A percentile compares a stretch with the other conserved stretches of the same genome.
Conservation (phyloP, 1,284 basidiomycete species). For the Leucoagaricus sp. region DNA sequence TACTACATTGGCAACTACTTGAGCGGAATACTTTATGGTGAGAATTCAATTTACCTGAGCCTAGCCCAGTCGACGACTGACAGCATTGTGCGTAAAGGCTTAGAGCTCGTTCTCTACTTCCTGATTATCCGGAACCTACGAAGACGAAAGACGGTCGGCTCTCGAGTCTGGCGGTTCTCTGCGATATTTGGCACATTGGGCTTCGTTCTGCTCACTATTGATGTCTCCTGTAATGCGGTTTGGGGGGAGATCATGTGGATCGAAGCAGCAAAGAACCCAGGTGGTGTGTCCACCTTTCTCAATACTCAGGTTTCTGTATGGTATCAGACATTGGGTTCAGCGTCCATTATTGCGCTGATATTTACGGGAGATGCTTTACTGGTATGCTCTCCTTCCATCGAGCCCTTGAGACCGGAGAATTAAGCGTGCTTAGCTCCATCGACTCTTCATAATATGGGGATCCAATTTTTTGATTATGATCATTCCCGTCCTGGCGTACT, state of each 20-base stretch:
- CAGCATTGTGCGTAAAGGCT: constrained; percentile 3
- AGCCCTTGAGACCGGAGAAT: not conserved
- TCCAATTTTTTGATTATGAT: constrained; percentile 22
- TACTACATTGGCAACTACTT: constrained; percentile 32
- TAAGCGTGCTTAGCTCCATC: constrained; percentile 23
- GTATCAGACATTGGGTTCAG: constrained; percentile 29
- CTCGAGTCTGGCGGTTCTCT: constrained; percentile 22
- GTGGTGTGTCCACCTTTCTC: constrained; percentile 26
- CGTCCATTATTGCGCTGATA: constrained; percentile 26
- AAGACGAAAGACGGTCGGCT: constrained; percentile 17
- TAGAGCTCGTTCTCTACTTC: constrained; percentile 12
- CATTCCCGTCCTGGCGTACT: constrained; percentile 24
- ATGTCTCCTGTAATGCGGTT: constrained; percentile 28
- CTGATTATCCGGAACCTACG: constrained; percentile 5
- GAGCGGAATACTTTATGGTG: constrained; percentile 33
- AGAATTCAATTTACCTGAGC: not conserved
- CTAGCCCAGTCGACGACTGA: not conserved
- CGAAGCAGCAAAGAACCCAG: constrained; percentile 21
- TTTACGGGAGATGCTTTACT: constrained; percentile 31
- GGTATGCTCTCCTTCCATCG: constrained; percentile 13
- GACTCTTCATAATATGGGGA: constrained; percentile 28
- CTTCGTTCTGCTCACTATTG: constrained; percentile 26
- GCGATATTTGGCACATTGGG: constrained; percentile 27
- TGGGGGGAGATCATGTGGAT: constrained; percentile 31
- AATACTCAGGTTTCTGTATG: constrained; percentile 25